Conservation (phyloP, 2,329 filamentous ascomycete genomes). For the Raffaelea albimanens region DNA sequence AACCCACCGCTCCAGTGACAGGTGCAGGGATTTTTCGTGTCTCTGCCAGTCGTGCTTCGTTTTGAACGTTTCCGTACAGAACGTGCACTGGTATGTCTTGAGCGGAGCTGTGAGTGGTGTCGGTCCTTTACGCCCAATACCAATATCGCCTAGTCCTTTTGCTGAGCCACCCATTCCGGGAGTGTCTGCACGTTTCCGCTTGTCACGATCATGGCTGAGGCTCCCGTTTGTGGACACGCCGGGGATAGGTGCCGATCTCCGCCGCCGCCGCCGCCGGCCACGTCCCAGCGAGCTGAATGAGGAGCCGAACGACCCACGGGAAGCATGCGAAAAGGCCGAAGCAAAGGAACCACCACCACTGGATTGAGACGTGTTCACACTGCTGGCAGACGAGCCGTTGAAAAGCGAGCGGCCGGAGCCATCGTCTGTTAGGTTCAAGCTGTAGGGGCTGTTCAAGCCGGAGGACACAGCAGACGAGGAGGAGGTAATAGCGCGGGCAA, state of each 20-base stretch:
- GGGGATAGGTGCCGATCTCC: conserved; percentile 25
- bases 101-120: conserved; percentile 28
- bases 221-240: background rate
- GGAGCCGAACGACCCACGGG: conserved; percentile 46
- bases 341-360: conserved; percentile 44
- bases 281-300: conserved; percentile 36
- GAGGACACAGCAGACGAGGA: conserved; percentile 43
- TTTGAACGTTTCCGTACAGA: conserved; percentile 58
- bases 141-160: conserved; percentile 24
- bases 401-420: conserved; percentile 48
- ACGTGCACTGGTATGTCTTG: conserved; percentile 57
- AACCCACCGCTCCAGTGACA: conserved; percentile 57
- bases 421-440: conserved; percentile 50
- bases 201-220: background rate
- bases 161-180: background rate
- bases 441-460: conserved; percentile 47
- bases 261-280: conserved; percentile 39
- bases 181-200: background rate
- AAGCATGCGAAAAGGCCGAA: conserved; percentile 49
- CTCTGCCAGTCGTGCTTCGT: conserved; percentile 63
- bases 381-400: conserved; percentile 51
- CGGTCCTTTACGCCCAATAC: conserved; percentile 9
- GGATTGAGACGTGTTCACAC: conserved; percentile 51
- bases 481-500: conserved; percentile 47
- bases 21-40: conserved; percentile 59